phyloP scores from a whole-genome alignment of 2,329 filamentous ascomycete species.

The Pseudocercospora pini-densiflorae region DNA sequence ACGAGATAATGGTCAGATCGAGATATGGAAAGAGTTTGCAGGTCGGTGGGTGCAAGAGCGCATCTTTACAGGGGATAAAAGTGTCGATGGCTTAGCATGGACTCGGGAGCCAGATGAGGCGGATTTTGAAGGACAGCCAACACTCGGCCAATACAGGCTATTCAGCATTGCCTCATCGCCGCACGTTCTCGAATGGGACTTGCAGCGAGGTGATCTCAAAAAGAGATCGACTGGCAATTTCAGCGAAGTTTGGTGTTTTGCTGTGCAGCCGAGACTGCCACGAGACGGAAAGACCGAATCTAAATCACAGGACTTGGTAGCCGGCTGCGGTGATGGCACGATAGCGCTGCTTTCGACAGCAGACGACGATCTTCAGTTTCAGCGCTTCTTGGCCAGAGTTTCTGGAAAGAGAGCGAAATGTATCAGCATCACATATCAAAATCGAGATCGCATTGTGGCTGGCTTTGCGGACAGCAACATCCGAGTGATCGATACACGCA shows the following conservation, averaged over 20 bases:
- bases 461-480: constrained; percentile 98
- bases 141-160: constrained; percentile 76
- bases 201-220: constrained; percentile 76
- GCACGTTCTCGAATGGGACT: constrained; percentile 92
- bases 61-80: constrained; percentile 75
- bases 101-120: constrained; percentile 80
- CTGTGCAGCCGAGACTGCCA: constrained; percentile 71
- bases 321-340: constrained; percentile 89
- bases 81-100: constrained; percentile 90
- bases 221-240: constrained; percentile 89
- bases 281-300: constrained; percentile 29
- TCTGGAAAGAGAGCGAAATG: constrained; percentile 85
- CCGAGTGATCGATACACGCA: constrained; percentile 83
- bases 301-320: constrained; percentile 68
- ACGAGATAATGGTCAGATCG: constrained; percentile 91
- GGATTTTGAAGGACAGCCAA: constrained; percentile 63
- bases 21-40: constrained; percentile 91
- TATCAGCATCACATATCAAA: constrained; percentile 89
- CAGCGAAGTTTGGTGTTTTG: constrained; percentile 96
- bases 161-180: constrained; percentile 97
- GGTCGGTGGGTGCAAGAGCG: constrained; percentile 90
- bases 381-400: constrained; percentile 74
- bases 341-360: constrained; percentile 85
- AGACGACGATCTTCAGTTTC: constrained; percentile 80
- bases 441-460: constrained; percentile 78